These are phyloP conservation scores for Lathyrus aphaca DNA, from an alignment of 306 rosid genomes.

Conservation along the genomic window DNA sequence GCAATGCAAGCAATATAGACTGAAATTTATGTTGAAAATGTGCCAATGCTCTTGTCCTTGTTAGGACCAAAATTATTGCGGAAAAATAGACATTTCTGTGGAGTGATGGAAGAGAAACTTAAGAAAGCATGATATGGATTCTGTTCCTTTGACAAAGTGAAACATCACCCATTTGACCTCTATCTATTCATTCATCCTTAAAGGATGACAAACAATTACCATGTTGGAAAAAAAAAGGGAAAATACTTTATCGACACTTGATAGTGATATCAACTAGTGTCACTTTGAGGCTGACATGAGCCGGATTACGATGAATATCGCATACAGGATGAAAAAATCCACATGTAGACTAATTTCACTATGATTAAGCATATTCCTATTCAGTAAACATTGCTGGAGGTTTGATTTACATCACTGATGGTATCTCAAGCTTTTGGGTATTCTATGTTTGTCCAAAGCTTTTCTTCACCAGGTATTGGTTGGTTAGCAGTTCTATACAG, in stretches of 20 bases:
- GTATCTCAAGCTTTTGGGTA: constrained; percentile 6
- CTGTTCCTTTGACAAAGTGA: neutral
- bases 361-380: neutral
- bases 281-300: constrained; percentile 17
- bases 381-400: constrained; percentile 11
- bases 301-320: neutral
- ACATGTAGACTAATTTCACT: neutral
- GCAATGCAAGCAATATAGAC: neutral
- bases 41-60: constrained; percentile 5
- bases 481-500: neutral
- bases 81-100: constrained; percentile 3
- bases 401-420: neutral
- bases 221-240: constrained; percentile 3
- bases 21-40: constrained; percentile 5
- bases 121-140: constrained; percentile 26
- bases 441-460: neutral
- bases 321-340: neutral
- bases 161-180: constrained; percentile 1
- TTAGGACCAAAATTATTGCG: neutral
- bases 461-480: constrained; percentile 20
- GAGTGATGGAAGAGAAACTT: constrained; percentile 23
- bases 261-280: neutral
- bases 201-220: neutral
- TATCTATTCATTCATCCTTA: constrained; percentile 2
- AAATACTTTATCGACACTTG: neutral